These are phyloP conservation scores for Anisodus acutangulus DNA, from an alignment of 257 asterid species.

Conservation along the genomic window DNA sequence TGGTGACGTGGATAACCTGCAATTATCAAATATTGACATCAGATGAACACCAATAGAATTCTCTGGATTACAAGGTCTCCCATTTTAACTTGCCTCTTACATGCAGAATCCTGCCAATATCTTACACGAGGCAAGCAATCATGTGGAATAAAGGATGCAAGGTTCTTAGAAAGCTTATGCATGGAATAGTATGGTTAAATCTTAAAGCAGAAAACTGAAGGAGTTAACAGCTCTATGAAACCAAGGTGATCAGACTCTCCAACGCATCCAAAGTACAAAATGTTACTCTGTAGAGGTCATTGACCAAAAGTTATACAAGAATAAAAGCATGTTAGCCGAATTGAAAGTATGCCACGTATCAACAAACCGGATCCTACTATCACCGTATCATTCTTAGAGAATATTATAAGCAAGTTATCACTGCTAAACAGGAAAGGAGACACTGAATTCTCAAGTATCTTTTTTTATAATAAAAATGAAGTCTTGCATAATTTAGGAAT, in stretches of 20 bases:
- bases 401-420: not conserved
- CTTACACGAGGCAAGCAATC: not conserved
- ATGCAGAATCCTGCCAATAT: not conserved
- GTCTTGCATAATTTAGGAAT: conserved; percentile 3
- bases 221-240: not conserved
- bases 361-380: not conserved
- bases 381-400: conserved; percentile 20
- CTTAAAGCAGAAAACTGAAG: not conserved
- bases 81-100: too few relatives aligned
- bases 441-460: not conserved
- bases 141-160: not conserved
- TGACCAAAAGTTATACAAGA: conserved; percentile 13
- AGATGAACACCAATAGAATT: not conserved
- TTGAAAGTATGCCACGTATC: not conserved
- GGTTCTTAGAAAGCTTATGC: not conserved
- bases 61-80: not conserved
- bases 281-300: conserved; percentile 15
- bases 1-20: conserved; percentile 67
- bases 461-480: not conserved
- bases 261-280: not conserved
- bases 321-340: not conserved
- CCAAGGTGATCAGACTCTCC: conserved; percentile 23
- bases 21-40: conserved; percentile 26
- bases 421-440: not conserved
- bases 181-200: not conserved